Base-by-base conservation (phyloP, 2,329 filamentous ascomycete species). In the Gremmenia infestans region DNA sequence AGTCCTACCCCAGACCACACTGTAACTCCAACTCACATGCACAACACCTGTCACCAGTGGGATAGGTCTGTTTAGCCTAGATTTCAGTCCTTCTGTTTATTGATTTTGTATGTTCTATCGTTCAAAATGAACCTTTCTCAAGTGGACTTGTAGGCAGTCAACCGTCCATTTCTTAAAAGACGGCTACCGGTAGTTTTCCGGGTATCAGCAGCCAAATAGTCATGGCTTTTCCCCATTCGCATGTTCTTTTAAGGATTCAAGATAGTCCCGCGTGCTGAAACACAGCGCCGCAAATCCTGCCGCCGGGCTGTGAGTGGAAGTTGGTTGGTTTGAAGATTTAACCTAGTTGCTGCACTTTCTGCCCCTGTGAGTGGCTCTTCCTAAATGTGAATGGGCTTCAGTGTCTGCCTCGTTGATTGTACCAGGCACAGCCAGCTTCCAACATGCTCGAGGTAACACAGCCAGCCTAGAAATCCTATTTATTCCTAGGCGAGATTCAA, bases 391-490 rank as follows among this genome's bases (percentile, higher is more conserved):
- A 5, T 15, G 11, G 19, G 9, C 22, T 15, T 50, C 32, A 50
- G 35, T 50, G 17, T 54, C 23, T 53, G 46, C 43, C 46, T 47
- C 36, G 12, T 35, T 52, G 37, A 36, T 23, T 25, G 32, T n/a
- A 35, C 25, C 39, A 43, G 48, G 42, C 36, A 48, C 45, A 53
- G 53, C 22, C 51, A 32, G 28, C 28, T 32, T 32, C 28, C 28
- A 46, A 28, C 35, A 25, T 15, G 22, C 15, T 47, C 3, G 42
- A 14, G 42, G 19, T 45, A 48, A 53, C 50, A 54, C 54, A 57
- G 56, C 58, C 54, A 57, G 56, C 58, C 58, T 59, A 36, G 53
- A 51, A 32, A 50, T 57, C 48, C 58, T 45, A 32, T 40, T 28
- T 50, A 40, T 52, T n/a, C 36, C 48, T 55, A 36, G 53, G 49